These are phyloP conservation scores for Boletus vinaceobasis DNA, from an alignment of 768 basidiomycete genomes.

Conservation along the genomic window DNA sequence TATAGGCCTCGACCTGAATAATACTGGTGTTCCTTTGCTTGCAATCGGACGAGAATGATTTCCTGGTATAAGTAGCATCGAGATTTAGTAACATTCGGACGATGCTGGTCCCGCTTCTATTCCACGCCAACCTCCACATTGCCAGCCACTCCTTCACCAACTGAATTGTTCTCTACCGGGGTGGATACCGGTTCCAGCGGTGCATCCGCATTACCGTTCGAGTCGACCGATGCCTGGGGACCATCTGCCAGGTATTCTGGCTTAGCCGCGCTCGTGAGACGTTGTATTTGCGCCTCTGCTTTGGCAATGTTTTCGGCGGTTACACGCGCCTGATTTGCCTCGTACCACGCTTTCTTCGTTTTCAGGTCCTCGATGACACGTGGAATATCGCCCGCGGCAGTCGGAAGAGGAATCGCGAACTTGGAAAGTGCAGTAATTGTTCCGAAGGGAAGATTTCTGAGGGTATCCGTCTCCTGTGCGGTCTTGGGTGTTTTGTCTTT, in stretches of 20 bases:
- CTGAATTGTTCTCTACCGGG: constrained; percentile 29
- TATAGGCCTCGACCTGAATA: constrained; percentile 32
- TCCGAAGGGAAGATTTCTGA: constrained; percentile 71
- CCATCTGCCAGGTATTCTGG: constrained; percentile 32
- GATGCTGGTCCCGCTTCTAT: constrained; percentile 10
- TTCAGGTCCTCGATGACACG: constrained; percentile 87
- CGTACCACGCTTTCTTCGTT: constrained; percentile 93
- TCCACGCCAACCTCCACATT: constrained; percentile 37
- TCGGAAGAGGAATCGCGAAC: constrained; percentile 88
- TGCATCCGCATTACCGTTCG: constrained; percentile 39
- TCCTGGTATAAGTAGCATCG: constrained; percentile 19
- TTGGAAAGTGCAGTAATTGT: constrained; percentile 84
- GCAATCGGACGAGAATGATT: constrained; percentile 10
- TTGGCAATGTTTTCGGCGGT: constrained; percentile 79
- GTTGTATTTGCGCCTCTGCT: constrained; percentile 72
- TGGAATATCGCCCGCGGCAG: constrained; percentile 68
- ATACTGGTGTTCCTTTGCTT: constrained; percentile 24
- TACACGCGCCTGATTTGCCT: constrained; percentile 82
- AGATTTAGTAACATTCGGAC: constrained; percentile 16
- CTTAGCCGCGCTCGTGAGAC: constrained; percentile 47
- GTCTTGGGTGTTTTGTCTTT: constrained; percentile 45
- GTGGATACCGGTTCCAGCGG: constrained; percentile 47
- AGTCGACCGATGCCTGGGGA: constrained; percentile 26
- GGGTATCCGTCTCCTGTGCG: constrained; percentile 34
- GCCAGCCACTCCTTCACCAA: constrained; percentile 37